These are phyloP conservation scores for Henckelia pumila DNA, from an alignment of 257 asterid species.

Conservation along the genomic window DNA sequence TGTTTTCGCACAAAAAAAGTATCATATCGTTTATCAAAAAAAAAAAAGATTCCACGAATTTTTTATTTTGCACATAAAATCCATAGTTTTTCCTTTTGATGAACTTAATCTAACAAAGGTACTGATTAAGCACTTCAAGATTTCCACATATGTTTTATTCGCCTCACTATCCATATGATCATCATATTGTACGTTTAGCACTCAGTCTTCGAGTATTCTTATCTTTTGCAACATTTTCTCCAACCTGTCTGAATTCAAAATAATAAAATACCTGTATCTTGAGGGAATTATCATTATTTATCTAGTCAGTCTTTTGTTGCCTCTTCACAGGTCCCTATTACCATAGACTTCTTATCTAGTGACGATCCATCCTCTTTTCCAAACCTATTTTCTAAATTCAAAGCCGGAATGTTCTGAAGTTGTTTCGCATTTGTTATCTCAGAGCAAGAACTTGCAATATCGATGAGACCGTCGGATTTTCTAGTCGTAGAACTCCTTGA, in stretches of 20 bases:
- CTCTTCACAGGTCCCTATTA: conserved; percentile 24
- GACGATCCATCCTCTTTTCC: conserved; percentile 32
- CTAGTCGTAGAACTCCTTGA: conserved; percentile 50
- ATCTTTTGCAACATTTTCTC: not conserved
- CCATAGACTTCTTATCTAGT: conserved; percentile 28
- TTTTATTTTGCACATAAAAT: too few relatives aligned
- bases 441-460: conserved; percentile 25
- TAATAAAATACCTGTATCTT: conserved; percentile 42
- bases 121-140: conserved; percentile 63
- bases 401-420: conserved; percentile 22
- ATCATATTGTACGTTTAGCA: conserved; percentile 29
- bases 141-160: conserved; percentile 57
- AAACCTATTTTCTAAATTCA: conserved; percentile 22
- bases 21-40: too few relatives aligned
- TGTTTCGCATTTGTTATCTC: conserved; percentile 30
- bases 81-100: conserved; percentile 60
- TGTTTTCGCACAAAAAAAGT: too few relatives aligned
- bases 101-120: conserved; percentile 59
- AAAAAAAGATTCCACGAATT: too few relatives aligned
- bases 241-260: not conserved
- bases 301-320: conserved; percentile 35
- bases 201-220: not conserved
- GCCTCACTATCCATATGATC: conserved; percentile 50
- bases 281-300: conserved; percentile 36
- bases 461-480: conserved; percentile 24